These are phyloP conservation scores for Theobroma grandiflorum DNA, from an alignment of 441 rosid genomes.

Conservation along the genomic window DNA sequence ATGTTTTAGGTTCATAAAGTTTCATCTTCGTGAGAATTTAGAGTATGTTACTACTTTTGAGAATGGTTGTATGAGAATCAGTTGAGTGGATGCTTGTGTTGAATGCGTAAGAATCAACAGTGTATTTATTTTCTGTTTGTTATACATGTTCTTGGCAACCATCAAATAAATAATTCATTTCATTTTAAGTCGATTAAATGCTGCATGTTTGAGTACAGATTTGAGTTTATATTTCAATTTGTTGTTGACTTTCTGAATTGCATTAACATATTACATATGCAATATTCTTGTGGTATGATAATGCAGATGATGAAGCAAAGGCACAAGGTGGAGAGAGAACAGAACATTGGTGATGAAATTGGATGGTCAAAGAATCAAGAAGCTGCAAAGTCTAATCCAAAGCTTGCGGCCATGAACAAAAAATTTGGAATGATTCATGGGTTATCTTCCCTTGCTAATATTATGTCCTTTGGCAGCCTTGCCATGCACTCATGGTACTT, in stretches of 20 bases:
- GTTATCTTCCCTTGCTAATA: slow-evolving; percentile 72
- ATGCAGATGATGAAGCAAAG: slow-evolving; percentile 79
- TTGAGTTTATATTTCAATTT: neutral
- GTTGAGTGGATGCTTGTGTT: neutral
- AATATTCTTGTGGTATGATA: slow-evolving; percentile 19
- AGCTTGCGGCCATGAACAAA: slow-evolving; percentile 82
- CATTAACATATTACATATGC: neutral
- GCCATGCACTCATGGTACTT: slow-evolving; percentile 81
- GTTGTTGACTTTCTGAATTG: neutral
- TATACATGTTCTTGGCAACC: neutral
- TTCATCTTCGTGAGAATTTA: neutral
- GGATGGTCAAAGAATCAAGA: slow-evolving; percentile 72
- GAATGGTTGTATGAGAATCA: neutral
- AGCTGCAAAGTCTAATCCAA: slow-evolving; percentile 64
- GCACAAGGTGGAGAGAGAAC: slow-evolving; percentile 73
- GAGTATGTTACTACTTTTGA: neutral
- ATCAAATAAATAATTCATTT: neutral
- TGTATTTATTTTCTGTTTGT: neutral
- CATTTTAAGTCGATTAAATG: neutral
- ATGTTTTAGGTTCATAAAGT: neutral
- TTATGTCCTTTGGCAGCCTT: slow-evolving; percentile 72
- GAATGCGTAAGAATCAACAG: neutral
- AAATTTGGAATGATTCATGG: slow-evolving; percentile 85
- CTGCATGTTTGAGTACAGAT: neutral
- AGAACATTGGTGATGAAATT: slow-evolving; percentile 58